These are phyloP conservation scores for Sarocladium strictum DNA, from an alignment of 2,329 filamentous ascomycete genomes.

Conservation along the genomic window DNA sequence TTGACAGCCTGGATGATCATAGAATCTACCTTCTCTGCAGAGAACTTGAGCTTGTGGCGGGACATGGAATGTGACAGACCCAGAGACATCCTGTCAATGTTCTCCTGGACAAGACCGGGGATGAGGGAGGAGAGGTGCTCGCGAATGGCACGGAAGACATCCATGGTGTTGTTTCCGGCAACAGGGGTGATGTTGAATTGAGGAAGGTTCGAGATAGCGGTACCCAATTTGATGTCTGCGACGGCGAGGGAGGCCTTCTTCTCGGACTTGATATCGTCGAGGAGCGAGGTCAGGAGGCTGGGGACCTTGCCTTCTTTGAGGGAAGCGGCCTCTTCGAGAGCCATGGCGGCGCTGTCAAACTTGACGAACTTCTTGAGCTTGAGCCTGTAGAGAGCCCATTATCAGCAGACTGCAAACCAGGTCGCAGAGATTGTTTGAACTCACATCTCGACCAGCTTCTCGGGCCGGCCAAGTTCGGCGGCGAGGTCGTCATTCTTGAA, in stretches of 20 bases:
- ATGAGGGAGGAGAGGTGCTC: constrained; percentile 86
- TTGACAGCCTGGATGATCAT: constrained; percentile 99
- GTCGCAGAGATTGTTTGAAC: constrained; percentile 27
- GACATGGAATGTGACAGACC: constrained; percentile 96
- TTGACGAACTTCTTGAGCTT: constrained; percentile 97
- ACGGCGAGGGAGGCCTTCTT: constrained; percentile 95
- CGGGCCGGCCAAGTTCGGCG: constrained; percentile 68
- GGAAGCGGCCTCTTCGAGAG: constrained; percentile 83
- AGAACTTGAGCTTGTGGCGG: constrained; percentile 97
- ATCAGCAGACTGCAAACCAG: constrained; percentile 10
- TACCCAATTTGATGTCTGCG: constrained; percentile 86
- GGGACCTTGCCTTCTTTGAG: constrained; percentile 94
- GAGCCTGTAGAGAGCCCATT: constrained; percentile 46
- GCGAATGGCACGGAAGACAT: constrained; percentile 91
- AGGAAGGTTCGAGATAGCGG: constrained; percentile 87
- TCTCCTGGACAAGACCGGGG: constrained; percentile 76
- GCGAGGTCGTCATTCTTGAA: constrained; percentile 79
- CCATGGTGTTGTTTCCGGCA: constrained; percentile 54
- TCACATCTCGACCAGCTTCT: constrained; percentile 82
- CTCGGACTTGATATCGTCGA: constrained; percentile 91
- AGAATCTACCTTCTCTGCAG: constrained; percentile 95
- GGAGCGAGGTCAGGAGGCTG: constrained; percentile 72
- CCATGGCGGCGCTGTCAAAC: constrained; percentile 88
- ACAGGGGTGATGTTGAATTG: constrained; percentile 79
- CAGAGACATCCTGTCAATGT: constrained; percentile 89